A percentile compares a stretch with the other conserved stretches of the same genome.
Evolutionary conservation across 768 basidiomycete species (phyloP).

Genomic region (Lactifluus subvellereus): DNA sequence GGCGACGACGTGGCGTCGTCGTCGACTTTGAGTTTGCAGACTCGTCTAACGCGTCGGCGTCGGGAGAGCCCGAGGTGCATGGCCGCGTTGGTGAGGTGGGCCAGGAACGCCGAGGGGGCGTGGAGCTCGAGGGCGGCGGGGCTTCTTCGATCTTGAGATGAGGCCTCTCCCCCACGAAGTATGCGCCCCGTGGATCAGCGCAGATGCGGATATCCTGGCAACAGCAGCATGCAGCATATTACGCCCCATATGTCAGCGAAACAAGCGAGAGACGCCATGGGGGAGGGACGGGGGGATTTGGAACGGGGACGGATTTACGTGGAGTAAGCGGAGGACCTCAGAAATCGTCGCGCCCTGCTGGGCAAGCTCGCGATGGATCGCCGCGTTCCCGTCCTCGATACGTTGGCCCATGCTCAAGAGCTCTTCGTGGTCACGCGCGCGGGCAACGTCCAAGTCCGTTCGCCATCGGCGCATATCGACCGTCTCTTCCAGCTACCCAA

Average conservation of each 20-base stretch:
- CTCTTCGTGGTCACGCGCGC: conserved; percentile 18
- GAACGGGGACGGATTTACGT: neutral
- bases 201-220: neutral
- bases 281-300: no score
- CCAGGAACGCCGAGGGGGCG: neutral
- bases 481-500: conserved; percentile 14
- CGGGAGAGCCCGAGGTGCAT: neutral
- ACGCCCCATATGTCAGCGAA: neutral
- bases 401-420: conserved; percentile 15
- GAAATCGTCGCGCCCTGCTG: conserved; percentile 22
- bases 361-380: conserved; percentile 19
- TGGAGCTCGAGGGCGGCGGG: neutral
- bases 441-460: conserved; percentile 14
- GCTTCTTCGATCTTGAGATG: neutral
- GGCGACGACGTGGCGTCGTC: conserved; percentile 3
- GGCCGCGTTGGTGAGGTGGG: neutral
- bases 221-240: neutral
- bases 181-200: neutral
- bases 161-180: no score
- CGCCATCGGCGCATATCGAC: conserved; percentile 22
- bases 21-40: neutral
- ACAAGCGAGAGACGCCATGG: neutral
- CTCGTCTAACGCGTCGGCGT: neutral
- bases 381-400: conserved; percentile 17
- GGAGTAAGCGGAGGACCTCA: conserved; percentile 15